Evolutionary conservation across 148 eudicot species (phyloP).

Genomic region (Salicornia ramosissima): DNA sequence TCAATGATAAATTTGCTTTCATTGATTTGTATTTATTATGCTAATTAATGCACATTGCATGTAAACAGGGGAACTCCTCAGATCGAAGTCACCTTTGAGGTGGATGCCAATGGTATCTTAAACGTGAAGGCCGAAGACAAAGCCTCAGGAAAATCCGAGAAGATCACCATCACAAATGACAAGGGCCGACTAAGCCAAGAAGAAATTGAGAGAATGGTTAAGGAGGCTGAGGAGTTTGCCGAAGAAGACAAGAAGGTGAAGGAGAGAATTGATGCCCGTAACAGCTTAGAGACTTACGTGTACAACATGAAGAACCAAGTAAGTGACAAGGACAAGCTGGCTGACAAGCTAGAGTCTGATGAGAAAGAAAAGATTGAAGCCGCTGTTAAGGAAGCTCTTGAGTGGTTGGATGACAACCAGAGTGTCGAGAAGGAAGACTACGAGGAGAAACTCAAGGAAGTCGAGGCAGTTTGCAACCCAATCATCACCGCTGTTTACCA

Average conservation of each 20-base stretch:
- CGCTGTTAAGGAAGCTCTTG: conserved; percentile 59
- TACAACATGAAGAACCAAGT: conserved; percentile 68
- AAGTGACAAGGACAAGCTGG: conserved; percentile 50
- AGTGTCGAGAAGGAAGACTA: conserved; percentile 58
- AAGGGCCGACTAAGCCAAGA: conserved; percentile 58
- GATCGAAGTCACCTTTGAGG: conserved; percentile 79
- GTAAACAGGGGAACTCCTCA: conserved; percentile 68
- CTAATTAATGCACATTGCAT: conserved; percentile 1
- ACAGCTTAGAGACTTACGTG: conserved; percentile 55
- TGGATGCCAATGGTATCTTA: conserved; percentile 63
- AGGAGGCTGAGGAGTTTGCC: conserved; percentile 53
- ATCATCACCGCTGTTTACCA: conserved; percentile 57
- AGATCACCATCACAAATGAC: conserved; percentile 64
- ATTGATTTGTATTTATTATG: not conserved
- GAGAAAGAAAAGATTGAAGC: conserved; percentile 65
- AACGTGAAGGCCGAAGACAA: conserved; percentile 67
- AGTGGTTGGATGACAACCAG: conserved; percentile 67
- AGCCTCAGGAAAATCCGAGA: conserved; percentile 50
- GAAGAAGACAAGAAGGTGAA: conserved; percentile 66
- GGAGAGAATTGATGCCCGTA: conserved; percentile 52
- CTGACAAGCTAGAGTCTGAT: conserved; percentile 54
- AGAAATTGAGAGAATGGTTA: conserved; percentile 63
- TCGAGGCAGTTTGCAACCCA: conserved; percentile 71
- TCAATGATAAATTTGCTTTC: not conserved
- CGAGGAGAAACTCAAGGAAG: conserved; percentile 63